Percentiles rank a stretch among this genome's conserved stretches.
Conservation (phyloP, 768 basidiomycete species). For the Lactarius pseudohatsudake region DNA sequence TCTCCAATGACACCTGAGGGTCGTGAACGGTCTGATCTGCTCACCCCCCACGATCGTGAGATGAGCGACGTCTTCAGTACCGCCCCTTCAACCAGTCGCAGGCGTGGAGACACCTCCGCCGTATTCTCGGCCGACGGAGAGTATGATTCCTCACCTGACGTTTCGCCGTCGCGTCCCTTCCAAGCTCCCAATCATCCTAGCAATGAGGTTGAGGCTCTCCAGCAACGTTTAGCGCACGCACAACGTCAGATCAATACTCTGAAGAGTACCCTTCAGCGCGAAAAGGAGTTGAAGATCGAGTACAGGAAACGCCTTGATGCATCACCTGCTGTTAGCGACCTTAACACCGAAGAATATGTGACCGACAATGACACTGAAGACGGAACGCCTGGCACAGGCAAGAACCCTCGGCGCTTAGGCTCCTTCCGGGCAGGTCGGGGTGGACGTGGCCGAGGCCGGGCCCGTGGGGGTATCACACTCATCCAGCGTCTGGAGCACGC, state of each 20-base stretch:
- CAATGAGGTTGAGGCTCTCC: slow-evolving; percentile 79
- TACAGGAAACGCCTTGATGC: slow-evolving; percentile 53
- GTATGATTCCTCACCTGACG: slow-evolving; percentile 59
- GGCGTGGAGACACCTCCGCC: slow-evolving; percentile 52
- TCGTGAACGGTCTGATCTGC: slow-evolving; percentile 31
- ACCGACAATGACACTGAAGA: slow-evolving; percentile 48
- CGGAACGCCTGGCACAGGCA: slow-evolving; percentile 22
- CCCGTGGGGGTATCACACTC: slow-evolving; percentile 27
- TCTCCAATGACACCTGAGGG: slow-evolving; percentile 73
- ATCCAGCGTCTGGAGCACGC: slow-evolving; percentile 28
- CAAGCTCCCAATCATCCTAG: slow-evolving; percentile 70
- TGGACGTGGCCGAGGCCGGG: slow-evolving; percentile 26
- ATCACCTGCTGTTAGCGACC: slow-evolving; percentile 42
- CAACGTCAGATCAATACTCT: slow-evolving; percentile 84
- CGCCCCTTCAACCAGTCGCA: slow-evolving; percentile 57
- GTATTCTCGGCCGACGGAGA: slow-evolving; percentile 46
- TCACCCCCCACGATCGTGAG: slow-evolving; percentile 58
- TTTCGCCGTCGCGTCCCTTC: slow-evolving; percentile 60
- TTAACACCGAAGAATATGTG: slow-evolving; percentile 44
- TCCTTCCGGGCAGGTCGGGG: slow-evolving; percentile 24
- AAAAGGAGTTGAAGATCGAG: slow-evolving; percentile 80
- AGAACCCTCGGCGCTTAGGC: slow-evolving; percentile 21
- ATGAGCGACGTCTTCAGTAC: slow-evolving; percentile 67
- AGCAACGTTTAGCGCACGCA: slow-evolving; percentile 80
- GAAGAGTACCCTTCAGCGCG: slow-evolving; percentile 73